Evolutionary conservation across 352 stramenopile genomes (phyloP).

Genomic region (Phytophthora pisi): DNA sequence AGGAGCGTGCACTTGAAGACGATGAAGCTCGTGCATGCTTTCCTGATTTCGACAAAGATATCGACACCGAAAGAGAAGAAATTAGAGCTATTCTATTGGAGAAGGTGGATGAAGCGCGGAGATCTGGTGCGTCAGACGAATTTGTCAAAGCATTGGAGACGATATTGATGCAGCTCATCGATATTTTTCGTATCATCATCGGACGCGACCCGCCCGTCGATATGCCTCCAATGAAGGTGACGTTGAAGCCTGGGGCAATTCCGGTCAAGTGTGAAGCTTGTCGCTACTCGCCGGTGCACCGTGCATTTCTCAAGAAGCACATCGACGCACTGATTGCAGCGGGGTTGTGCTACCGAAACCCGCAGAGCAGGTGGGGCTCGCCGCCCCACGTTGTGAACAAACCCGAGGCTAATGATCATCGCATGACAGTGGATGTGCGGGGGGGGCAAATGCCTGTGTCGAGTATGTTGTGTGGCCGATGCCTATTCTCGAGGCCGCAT

Average conservation of each 20-base stretch:
- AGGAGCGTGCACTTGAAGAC: neutral
- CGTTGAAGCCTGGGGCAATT: constrained; percentile 2
- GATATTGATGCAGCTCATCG: constrained; percentile 14
- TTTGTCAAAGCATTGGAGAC: neutral
- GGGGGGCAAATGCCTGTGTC: constrained; percentile 8
- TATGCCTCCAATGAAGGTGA: constrained; percentile 21
- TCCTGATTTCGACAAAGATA: neutral
- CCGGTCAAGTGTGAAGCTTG: constrained; percentile 10
- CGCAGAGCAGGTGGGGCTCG: constrained; percentile 11
- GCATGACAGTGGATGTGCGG: constrained; percentile 21
- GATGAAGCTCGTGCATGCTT: neutral
- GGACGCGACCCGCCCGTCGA: constrained; percentile 17
- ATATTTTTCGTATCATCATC: constrained; percentile 12
- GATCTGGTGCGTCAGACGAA: neutral
- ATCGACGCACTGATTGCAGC: constrained; percentile 1
- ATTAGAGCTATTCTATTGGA: neutral
- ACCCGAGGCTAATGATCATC: neutral
- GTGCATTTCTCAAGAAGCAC: neutral
- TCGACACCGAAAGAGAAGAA: neutral
- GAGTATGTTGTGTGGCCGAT: constrained; percentile 19
- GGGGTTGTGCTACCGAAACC: constrained; percentile 10
- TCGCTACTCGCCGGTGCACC: constrained; percentile 8
- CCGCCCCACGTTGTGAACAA: constrained; percentile 18
- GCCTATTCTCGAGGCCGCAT: constrained; percentile 9
- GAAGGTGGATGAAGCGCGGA: neutral